Base-by-base conservation (phyloP, 1,284 basidiomycete species). In the Sporisorium iseilematis-ciliati region DNA sequence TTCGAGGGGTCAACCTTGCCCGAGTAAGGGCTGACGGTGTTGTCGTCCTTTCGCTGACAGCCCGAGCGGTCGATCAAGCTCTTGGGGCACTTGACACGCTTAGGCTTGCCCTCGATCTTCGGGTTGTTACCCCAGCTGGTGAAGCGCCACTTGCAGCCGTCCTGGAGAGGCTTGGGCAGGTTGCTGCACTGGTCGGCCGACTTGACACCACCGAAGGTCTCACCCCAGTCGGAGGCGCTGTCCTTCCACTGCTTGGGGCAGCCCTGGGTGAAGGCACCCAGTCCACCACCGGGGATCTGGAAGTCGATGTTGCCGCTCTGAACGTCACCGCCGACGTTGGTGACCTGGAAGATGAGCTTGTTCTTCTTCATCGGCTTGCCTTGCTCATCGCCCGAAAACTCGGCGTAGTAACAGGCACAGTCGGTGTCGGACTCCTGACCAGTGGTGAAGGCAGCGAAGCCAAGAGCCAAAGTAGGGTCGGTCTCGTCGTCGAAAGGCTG, bases 31-130 rank as follows among this genome's bases (percentile, higher is more conserved):
- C 46, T 38, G 33, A 57, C 25, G 10, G 59, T 57, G 42, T 48
- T 57, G 21, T 75, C 73, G 42, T 75, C 73, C 64, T 70, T 67
- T 26, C 73, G 58, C 64, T 70, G 73, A n/a, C 73, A 70, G 8
- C 73, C 73, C 14, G 73, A 75, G 2, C 67, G 54, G 42, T 75
- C 60, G 51, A 75, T 75, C 35, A 75, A 58, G 10, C 59, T 50
- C 60, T 61, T 64, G n/a, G 67, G 59, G 23, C 73, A 75, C 42
- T 38, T 56, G 33, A 75, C 73, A 2, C 73, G 38, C 54, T 66
- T 60, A 4, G 67, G 73, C 12, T 41, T 41, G 7, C 51, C 50
- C 40, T 42, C 49, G 20, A 75, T 38, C 2, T 52, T 45, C 23
- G 73, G 73, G 43, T 75, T 75, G 55, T 67, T 49, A 18, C 57